phyloP scores from a whole-genome alignment of 164 flowering plant genomes.

The Amborella trichopoda region DNA sequence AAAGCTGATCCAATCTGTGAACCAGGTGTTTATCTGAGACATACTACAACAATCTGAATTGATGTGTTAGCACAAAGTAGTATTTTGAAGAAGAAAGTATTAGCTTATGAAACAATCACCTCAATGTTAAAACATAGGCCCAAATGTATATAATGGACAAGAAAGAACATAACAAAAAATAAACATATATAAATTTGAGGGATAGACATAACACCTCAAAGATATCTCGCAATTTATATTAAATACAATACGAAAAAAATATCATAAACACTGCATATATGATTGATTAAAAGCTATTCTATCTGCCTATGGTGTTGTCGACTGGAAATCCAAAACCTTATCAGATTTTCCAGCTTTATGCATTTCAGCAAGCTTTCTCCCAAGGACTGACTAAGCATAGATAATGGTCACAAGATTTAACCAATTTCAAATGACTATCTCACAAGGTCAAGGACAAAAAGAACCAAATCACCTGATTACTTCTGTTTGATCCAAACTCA shows the following conservation, averaged over 20 bases:
- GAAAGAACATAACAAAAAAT: too few relatives aligned
- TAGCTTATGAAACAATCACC: too few relatives aligned
- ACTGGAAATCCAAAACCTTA: conserved; percentile 87
- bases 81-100: neutral
- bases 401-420: conserved; percentile 4
- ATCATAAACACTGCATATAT: too few relatives aligned
- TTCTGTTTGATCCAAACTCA: conserved; percentile 75
- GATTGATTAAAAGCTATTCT: too few relatives aligned
- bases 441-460: neutral
- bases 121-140: too few relatives aligned
- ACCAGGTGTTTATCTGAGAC: conserved; percentile 91
- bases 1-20: conserved; percentile 78
- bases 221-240: too few relatives aligned
- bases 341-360: conserved; percentile 77
- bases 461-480: conserved; percentile 57
- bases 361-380: conserved; percentile 93
- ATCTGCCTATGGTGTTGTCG: conserved; percentile 95
- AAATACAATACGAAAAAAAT: too few relatives aligned
- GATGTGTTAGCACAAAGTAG: too few relatives aligned
- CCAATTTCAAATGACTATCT: neutral
- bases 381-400: conserved; percentile 48
- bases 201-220: too few relatives aligned
- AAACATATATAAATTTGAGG: too few relatives aligned
- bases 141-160: too few relatives aligned
- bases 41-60: conserved; percentile 49